Conservation (phyloP, 257 asterid species). For the Solanum bulbocastanum region DNA sequence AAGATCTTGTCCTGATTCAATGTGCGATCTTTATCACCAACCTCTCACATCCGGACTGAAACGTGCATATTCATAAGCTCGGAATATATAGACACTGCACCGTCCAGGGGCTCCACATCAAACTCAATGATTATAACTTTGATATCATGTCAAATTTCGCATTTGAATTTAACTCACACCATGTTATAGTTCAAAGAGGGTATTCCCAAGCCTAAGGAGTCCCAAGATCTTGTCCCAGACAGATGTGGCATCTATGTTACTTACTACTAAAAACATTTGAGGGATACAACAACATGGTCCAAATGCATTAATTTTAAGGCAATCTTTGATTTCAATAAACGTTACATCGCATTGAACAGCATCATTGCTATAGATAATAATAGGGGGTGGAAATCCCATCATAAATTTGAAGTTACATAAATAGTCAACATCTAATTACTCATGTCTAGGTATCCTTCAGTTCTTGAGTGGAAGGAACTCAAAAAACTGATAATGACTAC, state of each 20-base stretch:
- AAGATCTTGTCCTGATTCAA: neutral
- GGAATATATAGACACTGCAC: neutral
- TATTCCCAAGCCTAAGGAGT: neutral
- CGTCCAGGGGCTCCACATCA: neutral
- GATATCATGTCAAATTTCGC: neutral
- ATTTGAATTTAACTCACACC: neutral
- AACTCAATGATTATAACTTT: neutral
- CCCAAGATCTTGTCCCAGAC: neutral
- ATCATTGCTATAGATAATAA: neutral
- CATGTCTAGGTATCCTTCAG: conserved; percentile 2
- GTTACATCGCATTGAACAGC: neutral
- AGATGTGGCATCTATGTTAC: too few relatives aligned
- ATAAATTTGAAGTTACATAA: neutral
- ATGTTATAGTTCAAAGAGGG: neutral
- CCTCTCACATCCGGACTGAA: neutral
- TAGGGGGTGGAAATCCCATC: neutral
- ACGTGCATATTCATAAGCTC: neutral
- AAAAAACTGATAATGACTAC: conserved; percentile 47
- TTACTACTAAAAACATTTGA: neutral
- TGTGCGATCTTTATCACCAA: neutral
- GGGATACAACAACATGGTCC: conserved; percentile 12
- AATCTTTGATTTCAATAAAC: neutral
- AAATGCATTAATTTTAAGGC: conserved; percentile 19
- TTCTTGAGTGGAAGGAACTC: conserved; percentile 85
- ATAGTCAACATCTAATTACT: neutral